A percentile compares a stretch with the other conserved stretches of the same genome.
Evolutionary conservation across 768 basidiomycete species (phyloP).

Genomic region (Mycena sanguinolenta): DNA sequence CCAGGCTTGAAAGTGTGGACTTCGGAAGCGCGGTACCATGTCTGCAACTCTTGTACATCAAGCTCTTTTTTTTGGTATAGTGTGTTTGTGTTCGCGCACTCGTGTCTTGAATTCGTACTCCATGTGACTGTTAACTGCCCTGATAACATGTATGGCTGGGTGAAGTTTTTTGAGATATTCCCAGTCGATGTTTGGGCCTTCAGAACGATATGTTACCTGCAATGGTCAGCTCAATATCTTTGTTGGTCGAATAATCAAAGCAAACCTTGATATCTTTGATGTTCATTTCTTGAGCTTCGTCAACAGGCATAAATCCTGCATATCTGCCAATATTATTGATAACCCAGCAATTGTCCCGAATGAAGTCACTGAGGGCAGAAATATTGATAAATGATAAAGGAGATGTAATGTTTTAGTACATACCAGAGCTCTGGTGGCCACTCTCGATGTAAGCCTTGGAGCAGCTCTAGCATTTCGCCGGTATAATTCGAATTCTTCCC

Average conservation of each 20-base stretch:
- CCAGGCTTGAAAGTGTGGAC: constrained; percentile 38
- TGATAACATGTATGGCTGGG: constrained; percentile 37
- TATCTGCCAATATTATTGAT: constrained; percentile 36
- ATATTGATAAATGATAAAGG: background rate
- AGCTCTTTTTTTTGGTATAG: constrained; percentile 22
- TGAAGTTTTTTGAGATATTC: constrained; percentile 36
- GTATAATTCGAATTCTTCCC: constrained; percentile 52
- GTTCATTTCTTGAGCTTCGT: constrained; percentile 42
- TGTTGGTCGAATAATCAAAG: background rate
- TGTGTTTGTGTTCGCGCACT: constrained; percentile 32
- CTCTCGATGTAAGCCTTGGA: constrained; percentile 46
- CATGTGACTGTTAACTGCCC: constrained; percentile 34
- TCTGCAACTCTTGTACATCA: constrained; percentile 17
- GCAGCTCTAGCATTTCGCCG: constrained; percentile 49
- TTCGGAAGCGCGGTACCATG: constrained; percentile 36
- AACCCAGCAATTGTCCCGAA: constrained; percentile 41
- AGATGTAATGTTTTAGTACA: constrained; percentile 9
- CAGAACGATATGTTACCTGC: constrained; percentile 40
- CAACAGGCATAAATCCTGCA: constrained; percentile 27
- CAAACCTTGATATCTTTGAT: constrained; percentile 32
- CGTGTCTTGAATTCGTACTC: constrained; percentile 33
- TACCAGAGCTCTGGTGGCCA: constrained; percentile 48
- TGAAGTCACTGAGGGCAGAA: constrained; percentile 30
- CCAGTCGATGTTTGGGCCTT: constrained; percentile 40
- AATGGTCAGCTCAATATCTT: constrained; percentile 15